Evolutionary conservation across 2,329 filamentous ascomycete genomes (phyloP).

Genomic region (Fusarium pseudograminearum): DNA sequence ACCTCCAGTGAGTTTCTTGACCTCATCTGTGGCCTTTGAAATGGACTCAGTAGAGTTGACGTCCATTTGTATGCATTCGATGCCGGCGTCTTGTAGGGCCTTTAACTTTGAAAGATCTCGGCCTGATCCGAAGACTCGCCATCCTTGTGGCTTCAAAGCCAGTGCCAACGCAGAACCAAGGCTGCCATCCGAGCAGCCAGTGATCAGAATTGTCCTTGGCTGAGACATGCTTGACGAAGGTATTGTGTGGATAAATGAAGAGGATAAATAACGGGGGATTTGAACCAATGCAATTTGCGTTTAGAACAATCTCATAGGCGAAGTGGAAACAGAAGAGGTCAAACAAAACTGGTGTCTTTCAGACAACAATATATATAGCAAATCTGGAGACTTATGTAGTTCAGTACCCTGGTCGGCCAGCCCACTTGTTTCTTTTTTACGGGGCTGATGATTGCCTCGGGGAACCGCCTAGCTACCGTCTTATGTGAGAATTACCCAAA

Average conservation of each 20-base stretch:
- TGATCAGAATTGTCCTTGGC: slow-evolving; percentile 49
- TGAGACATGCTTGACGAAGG: neutral
- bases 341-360: neutral
- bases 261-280: rapidly evolving
- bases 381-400: neutral
- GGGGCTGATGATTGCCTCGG: neutral
- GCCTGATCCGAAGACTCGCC: slow-evolving; percentile 50
- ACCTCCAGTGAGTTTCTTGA: slow-evolving; percentile 41
- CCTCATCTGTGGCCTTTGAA: slow-evolving; percentile 12
- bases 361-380: neutral
- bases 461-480: neutral
- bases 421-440: neutral
- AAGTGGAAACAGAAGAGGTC: neutral
- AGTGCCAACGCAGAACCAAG: slow-evolving; percentile 50
- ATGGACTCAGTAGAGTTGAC: slow-evolving; percentile 43
- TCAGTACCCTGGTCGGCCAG: neutral
- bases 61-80: slow-evolving; percentile 45
- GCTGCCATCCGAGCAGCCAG: slow-evolving; percentile 52
- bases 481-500: neutral
- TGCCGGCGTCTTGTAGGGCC: slow-evolving; percentile 22
- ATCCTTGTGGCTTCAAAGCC: slow-evolving; percentile 46
- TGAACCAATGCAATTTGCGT: too few relatives aligned
- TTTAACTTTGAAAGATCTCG: slow-evolving; percentile 46
- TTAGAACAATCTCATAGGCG: too few relatives aligned
- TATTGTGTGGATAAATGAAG: neutral